Evolutionary conservation across 1,284 basidiomycete genomes (phyloP).

Genomic region (Ceratobasidium sp.): DNA sequence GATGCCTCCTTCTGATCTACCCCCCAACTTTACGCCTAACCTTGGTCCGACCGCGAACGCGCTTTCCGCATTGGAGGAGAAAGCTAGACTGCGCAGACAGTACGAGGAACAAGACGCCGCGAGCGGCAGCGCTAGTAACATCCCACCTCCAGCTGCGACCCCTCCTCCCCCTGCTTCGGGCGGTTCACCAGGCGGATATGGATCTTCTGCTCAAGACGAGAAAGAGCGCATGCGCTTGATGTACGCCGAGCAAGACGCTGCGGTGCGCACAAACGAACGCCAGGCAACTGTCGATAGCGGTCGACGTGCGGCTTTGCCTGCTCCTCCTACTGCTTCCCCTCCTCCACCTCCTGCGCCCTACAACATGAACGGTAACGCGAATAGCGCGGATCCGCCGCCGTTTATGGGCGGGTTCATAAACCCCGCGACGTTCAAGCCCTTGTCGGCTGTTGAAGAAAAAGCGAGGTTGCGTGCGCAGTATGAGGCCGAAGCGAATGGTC

Average conservation of each 20-base stretch:
- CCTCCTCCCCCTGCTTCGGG: constrained; percentile 57
- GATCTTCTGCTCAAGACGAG: constrained; percentile 50
- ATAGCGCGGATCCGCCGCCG: constrained; percentile 13
- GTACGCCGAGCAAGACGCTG: constrained; percentile 73
- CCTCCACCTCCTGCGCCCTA: constrained; percentile 45
- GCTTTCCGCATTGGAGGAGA: constrained; percentile 45
- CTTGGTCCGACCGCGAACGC: constrained; percentile 41
- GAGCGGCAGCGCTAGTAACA: neutral
- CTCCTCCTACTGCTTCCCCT: constrained; percentile 31
- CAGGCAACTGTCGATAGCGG: constrained; percentile 31
- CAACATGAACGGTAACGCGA: neutral
- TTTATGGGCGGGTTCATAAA: constrained; percentile 40
- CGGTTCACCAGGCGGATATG: constrained; percentile 51
- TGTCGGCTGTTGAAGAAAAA: constrained; percentile 83
- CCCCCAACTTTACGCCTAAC: constrained; percentile 34
- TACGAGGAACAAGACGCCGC: constrained; percentile 43
- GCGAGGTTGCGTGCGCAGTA: constrained; percentile 73
- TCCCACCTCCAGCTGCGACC: constrained; percentile 57
- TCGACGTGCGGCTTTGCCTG: constrained; percentile 16
- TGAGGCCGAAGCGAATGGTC: constrained; percentile 63
- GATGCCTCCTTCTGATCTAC: constrained; percentile 21
- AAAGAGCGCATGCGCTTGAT: constrained; percentile 57
- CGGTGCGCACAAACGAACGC: constrained; percentile 54
- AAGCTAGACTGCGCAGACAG: constrained; percentile 43
- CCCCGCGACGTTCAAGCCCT: constrained; percentile 52